Evolutionary conservation across 108 stramenopile genomes (phyloP).

Genomic region (Cyclostephanos invisitatus): DNA sequence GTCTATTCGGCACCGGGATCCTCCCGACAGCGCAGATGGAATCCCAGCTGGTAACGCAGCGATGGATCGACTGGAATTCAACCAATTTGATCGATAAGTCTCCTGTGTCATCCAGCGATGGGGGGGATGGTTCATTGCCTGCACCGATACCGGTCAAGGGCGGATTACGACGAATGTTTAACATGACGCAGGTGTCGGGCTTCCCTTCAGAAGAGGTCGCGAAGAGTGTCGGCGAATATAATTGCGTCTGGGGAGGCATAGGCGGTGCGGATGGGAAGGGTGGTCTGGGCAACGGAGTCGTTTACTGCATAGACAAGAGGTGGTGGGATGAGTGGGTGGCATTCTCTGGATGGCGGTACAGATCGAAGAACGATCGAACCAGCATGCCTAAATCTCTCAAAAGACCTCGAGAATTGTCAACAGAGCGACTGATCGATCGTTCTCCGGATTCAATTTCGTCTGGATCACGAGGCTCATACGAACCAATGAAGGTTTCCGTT

Average conservation of each 20-base stretch:
- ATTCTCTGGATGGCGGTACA: conserved; percentile 68
- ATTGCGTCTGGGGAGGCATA: conserved; percentile 70
- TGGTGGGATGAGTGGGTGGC: conserved; percentile 86
- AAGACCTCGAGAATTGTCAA: conserved; percentile 69
- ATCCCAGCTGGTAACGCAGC: conserved; percentile 55
- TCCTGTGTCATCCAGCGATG: background rate
- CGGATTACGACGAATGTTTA: conserved; percentile 32
- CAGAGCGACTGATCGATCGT: conserved; percentile 67
- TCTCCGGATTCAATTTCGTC: conserved; percentile 54
- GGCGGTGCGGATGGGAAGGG: conserved; percentile 80
- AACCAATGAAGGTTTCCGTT: conserved; percentile 56
- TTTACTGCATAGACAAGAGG: conserved; percentile 76
- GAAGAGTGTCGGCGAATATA: background rate
- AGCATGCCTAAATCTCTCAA: conserved; percentile 19
- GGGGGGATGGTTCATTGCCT: conserved; percentile 2
- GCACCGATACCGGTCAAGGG: conserved; percentile 10
- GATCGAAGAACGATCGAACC: background rate
- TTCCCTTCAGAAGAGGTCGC: conserved; percentile 9
- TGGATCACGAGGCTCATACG: conserved; percentile 79
- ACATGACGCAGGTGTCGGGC: conserved; percentile 8
- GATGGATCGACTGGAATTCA: conserved; percentile 72
- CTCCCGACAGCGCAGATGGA: conserved; percentile 65
- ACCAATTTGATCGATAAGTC: conserved; percentile 30
- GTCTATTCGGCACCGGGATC: conserved; percentile 64
- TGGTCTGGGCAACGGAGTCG: conserved; percentile 72